Base-by-base conservation (phyloP, 345 rosid species). In the Lepidium sativum region DNA sequence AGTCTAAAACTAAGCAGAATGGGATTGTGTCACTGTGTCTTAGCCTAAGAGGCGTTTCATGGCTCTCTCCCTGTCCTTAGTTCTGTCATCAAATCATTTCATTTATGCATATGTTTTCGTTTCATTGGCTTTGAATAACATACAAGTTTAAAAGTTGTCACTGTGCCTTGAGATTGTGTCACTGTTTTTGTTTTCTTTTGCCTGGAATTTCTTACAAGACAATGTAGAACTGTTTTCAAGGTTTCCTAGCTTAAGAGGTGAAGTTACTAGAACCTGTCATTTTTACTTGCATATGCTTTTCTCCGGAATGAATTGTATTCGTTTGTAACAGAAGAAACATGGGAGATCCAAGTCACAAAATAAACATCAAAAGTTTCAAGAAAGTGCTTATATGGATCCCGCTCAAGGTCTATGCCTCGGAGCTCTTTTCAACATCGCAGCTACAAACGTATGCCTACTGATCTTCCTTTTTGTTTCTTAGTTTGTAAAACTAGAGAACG, bases 311-410 rank as follows among this genome's bases (percentile, higher is more conserved):
- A 49, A 12, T 43, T 39, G 16, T 70, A 33, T 53, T 21, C 2
- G 31, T 60, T 45, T 75, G 63, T 66, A 52, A 67, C 85, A 81
- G 95, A 84, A 80, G 77, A 84, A 79, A 78, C 80, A 72, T 49
- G 82, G 79, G 63, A 84, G 57, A 62, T 71, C 79, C 9, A 86
- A 72, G 53, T 34, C 73, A 4, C 69, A 80, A 11, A 81, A 77
- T 52, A 84, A 81, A 78, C 72, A 59, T 57, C 81, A 78, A 48
- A 81, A 86, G 23, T 87, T 83, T 72, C 92, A 84, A 73, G 95
- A 92, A 83, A 80, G 87, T 79, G 56, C 87, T 54, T 92, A 89
- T 80, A 92, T 87, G 97, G 89, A 94, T 75, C 96, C 95, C 5
- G 74, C 74, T 2, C 96, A 94, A 78, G 80, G 87, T 37, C 82